Base-by-base conservation (phyloP, 148 eudicot genomes). In the Suaeda aralocaspica region DNA sequence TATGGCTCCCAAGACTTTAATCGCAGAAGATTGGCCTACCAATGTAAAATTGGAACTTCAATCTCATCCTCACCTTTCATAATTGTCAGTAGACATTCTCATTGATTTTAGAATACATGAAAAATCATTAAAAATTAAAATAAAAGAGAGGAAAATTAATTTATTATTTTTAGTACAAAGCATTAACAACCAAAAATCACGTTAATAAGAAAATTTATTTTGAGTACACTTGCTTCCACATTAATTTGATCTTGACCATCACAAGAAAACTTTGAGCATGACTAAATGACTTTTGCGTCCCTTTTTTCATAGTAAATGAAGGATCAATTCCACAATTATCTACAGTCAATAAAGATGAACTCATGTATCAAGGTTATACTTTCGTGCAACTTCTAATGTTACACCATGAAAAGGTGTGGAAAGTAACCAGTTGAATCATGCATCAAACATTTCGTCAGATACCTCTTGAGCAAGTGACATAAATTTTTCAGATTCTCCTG, bases 401-500 rank as follows among this genome's bases (percentile, higher is more conserved):
- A 59, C 7, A n/a, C 48, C 45, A 31, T 8, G 68, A 50, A 65
- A 41, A 24, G 19, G 42, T 9, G 28, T 2, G 22, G 19, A 52
- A 46, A 42, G 9, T 13, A 66, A 48, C 13, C 45, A 59, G 30
- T 46, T 1, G 13, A 67, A 50, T 13, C 56, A 60, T 12, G 31
- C 42, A 53, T 69, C 41, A 64, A 41, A 44, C 1, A 25, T 10
- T 34, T 11, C 25, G 26, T 6, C 15, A 57, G 19, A 52, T 84
- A 92, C 99, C 99, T 94, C 99, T 79, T 91, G 93, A 48, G 99
- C 99, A 71, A 94, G 88, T 19, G 88, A 71, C 41, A 94, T 75
- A 66, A 78, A 78, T 78, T 87, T 89, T 84, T 80, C 75, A 26
- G 96, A 80, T 36, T 94, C 87, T 66, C 78, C 96, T 70, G 97